Evolutionary conservation across 106 monocot species (phyloP).

Genomic region (Hemerocallis citrina): DNA sequence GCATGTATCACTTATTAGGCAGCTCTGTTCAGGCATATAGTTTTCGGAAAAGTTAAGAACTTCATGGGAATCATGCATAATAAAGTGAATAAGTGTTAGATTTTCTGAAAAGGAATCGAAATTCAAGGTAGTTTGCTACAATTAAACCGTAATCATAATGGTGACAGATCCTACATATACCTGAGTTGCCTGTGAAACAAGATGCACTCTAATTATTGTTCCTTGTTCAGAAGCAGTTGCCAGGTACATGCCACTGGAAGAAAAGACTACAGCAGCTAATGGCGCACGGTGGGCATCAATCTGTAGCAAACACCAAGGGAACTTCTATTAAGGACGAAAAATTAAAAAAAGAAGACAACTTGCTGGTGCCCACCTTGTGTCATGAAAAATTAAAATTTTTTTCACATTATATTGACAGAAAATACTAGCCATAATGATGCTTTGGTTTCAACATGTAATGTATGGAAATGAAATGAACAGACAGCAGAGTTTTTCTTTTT

Average conservation of each 20-base stretch:
- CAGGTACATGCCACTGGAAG: slow-evolving; percentile 71
- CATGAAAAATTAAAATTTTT: background rate
- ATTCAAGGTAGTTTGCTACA: background rate
- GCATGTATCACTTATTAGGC: no score
- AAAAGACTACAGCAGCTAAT: slow-evolving; percentile 74
- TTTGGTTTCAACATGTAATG: background rate
- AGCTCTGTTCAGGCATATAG: no score
- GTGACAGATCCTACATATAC: slow-evolving; percentile 21
- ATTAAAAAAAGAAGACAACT: background rate
- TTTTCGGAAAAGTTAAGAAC: no score
- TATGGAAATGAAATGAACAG: background rate
- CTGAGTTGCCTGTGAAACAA: slow-evolving; percentile 95
- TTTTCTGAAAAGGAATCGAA: no score
- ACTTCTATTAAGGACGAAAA: background rate
- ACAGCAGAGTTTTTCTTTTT: no score
- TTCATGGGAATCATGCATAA: no score
- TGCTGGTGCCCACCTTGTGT: no score
- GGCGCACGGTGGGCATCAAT: slow-evolving; percentile 88
- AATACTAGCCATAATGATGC: background rate
- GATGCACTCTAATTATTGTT: slow-evolving; percentile 86
- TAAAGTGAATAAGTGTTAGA: no score
- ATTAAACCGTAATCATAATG: background rate
- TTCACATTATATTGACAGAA: background rate
- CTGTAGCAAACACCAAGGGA: slow-evolving; percentile 20
- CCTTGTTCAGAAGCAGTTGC: slow-evolving; percentile 96